Base-by-base conservation (phyloP, 768 basidiomycete genomes). In the Tricholoma saponaceum region DNA sequence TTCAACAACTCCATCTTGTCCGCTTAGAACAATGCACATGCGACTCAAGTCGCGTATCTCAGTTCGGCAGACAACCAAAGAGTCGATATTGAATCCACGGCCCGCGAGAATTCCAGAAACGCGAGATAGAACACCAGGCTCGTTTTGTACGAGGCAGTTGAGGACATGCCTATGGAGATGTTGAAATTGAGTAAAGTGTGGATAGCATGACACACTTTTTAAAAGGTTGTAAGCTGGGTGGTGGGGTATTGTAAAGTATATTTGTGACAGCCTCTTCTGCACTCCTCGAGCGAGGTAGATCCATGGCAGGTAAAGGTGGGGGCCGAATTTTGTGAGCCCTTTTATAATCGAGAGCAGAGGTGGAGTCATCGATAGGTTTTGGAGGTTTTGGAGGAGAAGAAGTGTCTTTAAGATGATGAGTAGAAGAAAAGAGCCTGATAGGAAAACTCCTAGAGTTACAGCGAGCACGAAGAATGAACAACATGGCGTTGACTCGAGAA, bases 71-170 rank as follows among this genome's bases (percentile, higher is more conserved):
- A 99, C 97, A 66, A 99, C 97, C 60, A 99, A 79, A 4, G 96
- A 98, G 74, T 99, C 96, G 71, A 96, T 92, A 78, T 99, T 99
- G 81, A 99, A 97, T 4, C 97, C 97, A 62, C 97, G 81, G 41
- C 92, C 97, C 18, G 97, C 97, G 22, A 99, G 82, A 67, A 96
- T 98, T 55, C 97, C 97, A 5, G 96, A 96, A 3, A 99, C 95
- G 64, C 97, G 89, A 26, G 96, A 97, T 12, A 99, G 83, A n/a
- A 99, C 97, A 67, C 97, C 97, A 2, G 97, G 97, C 75, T 99
- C 97, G 70, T 99, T 98, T 74, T 99, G 97, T 3, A 98, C 97
- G 59, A 99, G 85, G 72, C 95, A 98, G 76, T 99, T 98, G 60
- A 98, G 82, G 57, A 95, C 83, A 69, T 98, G 96, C 71, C 95